These are phyloP conservation scores for Tetrapyrgos nigripes DNA, from an alignment of 1,284 basidiomycete genomes.

Conservation along the genomic window DNA sequence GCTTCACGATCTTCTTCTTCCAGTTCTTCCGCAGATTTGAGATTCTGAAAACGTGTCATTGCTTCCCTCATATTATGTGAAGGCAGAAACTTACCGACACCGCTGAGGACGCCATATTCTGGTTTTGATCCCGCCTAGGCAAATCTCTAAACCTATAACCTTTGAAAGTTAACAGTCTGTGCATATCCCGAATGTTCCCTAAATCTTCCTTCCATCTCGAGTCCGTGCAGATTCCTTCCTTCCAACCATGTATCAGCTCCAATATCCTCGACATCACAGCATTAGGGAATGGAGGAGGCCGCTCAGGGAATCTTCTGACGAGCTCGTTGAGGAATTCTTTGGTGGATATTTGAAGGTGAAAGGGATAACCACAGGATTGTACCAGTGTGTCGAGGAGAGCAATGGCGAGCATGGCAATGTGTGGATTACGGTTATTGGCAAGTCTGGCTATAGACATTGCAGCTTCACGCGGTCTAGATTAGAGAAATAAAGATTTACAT, in stretches of 20 bases:
- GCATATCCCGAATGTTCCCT: constrained; percentile 98
- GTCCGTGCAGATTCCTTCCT: constrained; percentile 89
- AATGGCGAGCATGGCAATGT: constrained; percentile 85
- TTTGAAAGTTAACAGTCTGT: constrained; percentile 93
- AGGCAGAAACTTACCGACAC: constrained; percentile 49
- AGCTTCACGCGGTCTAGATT: constrained; percentile 81
- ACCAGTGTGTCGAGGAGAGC: constrained; percentile 93
- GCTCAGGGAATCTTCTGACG: constrained; percentile 96
- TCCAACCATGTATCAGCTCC: constrained; percentile 95
- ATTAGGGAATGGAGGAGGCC: constrained; percentile 94
- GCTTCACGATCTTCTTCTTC: constrained; percentile 96
- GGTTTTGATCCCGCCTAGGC: constrained; percentile 45
- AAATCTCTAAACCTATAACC: constrained; percentile 90
- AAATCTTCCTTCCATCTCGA: constrained; percentile 97
- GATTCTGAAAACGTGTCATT: constrained; percentile 55
- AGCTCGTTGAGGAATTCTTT: constrained; percentile 99
- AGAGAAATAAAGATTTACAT: constrained; percentile 1
- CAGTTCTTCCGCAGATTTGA: constrained; percentile 96
- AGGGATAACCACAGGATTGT: constrained; percentile 94
- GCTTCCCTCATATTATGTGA: constrained; percentile 15
- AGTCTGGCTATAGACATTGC: constrained; percentile 84
- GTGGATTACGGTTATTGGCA: constrained; percentile 90
- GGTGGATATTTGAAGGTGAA: constrained; percentile 97
- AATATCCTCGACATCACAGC: constrained; percentile 95
- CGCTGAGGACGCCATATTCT: constrained; percentile 45